phyloP scores from a whole-genome alignment of 2,329 filamentous ascomycete genomes.

The Penicillium sp. region DNA sequence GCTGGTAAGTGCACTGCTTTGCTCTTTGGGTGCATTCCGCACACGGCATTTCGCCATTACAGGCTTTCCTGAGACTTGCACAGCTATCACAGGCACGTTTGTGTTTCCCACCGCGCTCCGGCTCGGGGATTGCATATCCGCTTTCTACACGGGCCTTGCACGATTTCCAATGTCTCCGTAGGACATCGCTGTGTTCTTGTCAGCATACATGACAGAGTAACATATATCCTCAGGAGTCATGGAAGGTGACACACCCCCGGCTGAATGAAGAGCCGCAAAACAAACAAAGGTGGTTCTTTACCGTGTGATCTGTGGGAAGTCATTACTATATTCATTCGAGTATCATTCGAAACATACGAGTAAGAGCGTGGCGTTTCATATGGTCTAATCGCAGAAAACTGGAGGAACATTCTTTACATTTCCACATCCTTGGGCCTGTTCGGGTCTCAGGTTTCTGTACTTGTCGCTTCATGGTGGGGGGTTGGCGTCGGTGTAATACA shows the following conservation, averaged over 20 bases:
- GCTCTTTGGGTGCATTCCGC: conserved; percentile 21
- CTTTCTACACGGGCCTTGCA: conserved; percentile 22
- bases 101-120: conserved; percentile 25
- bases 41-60: conserved; percentile 23
- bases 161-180: conserved; percentile 30
- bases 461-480: conserved; percentile 10
- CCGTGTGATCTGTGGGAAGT: conserved; percentile 18
- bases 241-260: conserved; percentile 22
- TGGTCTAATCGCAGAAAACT: conserved; percentile 28
- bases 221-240: neutral
- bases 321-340: neutral
- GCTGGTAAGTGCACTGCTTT: conserved; percentile 24
- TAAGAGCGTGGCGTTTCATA: conserved; percentile 24
- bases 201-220: neutral
- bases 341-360: conserved; percentile 19
- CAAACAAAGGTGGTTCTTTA: conserved; percentile 18
- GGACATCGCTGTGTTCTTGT: conserved; percentile 18
- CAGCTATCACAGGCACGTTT: conserved; percentile 32
- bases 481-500: conserved; percentile 8
- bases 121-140: conserved; percentile 22
- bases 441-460: conserved; percentile 1
- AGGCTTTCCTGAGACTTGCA: conserved; percentile 27
- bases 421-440: conserved; percentile 16
- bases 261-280: conserved; percentile 28
- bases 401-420: conserved; percentile 25